Conservation (phyloP, 345 rosid genomes). For the Gossypium mustelinum region DNA sequence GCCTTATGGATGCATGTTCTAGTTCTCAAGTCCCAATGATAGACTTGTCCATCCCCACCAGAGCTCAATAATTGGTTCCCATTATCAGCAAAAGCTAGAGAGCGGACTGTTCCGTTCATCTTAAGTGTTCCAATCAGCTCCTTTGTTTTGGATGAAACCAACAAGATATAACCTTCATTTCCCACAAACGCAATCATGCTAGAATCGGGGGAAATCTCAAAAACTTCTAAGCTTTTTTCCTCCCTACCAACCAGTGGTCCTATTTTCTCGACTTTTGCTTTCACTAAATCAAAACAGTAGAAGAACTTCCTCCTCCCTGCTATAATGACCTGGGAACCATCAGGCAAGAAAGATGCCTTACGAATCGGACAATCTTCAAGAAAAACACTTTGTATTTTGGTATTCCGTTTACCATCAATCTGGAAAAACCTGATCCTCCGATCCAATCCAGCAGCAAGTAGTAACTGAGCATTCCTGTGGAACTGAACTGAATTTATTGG, state of each 20-base stretch:
- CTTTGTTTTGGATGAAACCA: not conserved
- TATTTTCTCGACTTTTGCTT: not conserved
- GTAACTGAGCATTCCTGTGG: not conserved
- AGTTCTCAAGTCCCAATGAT: not conserved
- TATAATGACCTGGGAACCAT: not conserved
- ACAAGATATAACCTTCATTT: not conserved
- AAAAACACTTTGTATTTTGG: not conserved
- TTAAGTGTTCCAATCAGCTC: not conserved
- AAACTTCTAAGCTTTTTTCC: not conserved
- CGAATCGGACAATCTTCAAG: not conserved
- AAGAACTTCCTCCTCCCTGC: conserved; percentile 1
- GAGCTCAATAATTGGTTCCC: not conserved
- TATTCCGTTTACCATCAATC: not conserved
- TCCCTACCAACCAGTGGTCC: conserved; percentile 1
- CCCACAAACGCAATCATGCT: not conserved
- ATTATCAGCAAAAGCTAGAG: not conserved
- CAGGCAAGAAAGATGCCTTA: not conserved
- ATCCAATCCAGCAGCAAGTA: not conserved
- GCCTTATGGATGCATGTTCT: not conserved
- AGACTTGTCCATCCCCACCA: not conserved
- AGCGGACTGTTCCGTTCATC: not conserved
- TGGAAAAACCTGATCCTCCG: not conserved
- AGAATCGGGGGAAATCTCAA: not conserved
- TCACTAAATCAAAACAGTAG: not conserved
- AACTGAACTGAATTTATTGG: not conserved